Base-by-base conservation (phyloP, 768 basidiomycete genomes). In the Tricholoma furcatifolium region DNA sequence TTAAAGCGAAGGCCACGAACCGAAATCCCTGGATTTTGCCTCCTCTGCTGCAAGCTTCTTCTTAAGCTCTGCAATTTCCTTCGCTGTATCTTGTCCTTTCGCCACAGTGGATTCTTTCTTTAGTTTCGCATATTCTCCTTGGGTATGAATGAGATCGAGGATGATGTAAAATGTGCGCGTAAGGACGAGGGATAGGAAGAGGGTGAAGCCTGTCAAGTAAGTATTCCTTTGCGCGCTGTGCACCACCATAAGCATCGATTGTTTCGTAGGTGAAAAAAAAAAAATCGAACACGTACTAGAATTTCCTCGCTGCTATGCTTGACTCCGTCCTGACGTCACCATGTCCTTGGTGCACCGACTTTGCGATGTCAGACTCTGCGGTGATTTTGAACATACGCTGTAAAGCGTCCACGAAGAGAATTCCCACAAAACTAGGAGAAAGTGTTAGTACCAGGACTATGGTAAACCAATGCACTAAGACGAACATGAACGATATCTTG, bases 301-400 rank as follows among this genome's bases (percentile, higher is more conserved):
- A 98, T 70, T 94, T 94, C 56, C 93, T 82, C 24, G 36, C 36
- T 38, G 36, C 36, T 4, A 38, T 38, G 10, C 18, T 38, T 38
- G 36, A 15, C 36, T 38, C 36, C 14, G 36, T 38, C 18, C 36
- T 38, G 18, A 38, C 36, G 36, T 38, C 36, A 15, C 36, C 36
- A 11, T 15, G 14, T 14, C 15, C 15, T 15, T 18, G 15, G 14
- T 38, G 36, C 14, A 14, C 36, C 15, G 36, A 38, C 18, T 38
- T 38, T 11, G 36, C 36, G 10, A 38, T 61, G 31, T 93, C 88
- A 0, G 79, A 65, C 65, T 93, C 90, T 2, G 87, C 81, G 9
- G 82, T 81, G 17, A 91, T 79, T 43, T 88, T 83, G 74, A 88
- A 83, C 91, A 98, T 94, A 56, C 95, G 84, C 69, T 97, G 94